These are phyloP conservation scores for Lathyrus oleraceus DNA, from an alignment of 306 rosid genomes.

Conservation along the genomic window DNA sequence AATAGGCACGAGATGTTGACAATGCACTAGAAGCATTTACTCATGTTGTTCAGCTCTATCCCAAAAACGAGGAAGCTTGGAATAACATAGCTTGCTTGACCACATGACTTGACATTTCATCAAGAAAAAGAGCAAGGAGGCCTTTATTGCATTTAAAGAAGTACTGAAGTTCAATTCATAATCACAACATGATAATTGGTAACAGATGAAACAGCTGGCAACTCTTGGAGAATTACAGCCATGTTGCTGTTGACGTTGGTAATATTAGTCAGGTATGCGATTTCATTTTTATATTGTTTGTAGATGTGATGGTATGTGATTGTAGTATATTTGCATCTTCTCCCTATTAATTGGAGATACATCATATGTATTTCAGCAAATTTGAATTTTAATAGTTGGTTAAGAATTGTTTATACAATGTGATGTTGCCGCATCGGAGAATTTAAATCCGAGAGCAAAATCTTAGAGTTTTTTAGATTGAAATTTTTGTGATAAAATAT, in stretches of 20 bases:
- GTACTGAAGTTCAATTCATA: constrained; percentile 72
- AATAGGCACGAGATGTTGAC: constrained; percentile 83
- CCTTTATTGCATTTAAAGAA: constrained; percentile 89
- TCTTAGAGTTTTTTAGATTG: no score
- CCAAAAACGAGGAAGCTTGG: constrained; percentile 99
- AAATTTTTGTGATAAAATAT: no score
- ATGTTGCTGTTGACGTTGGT: constrained; percentile 83
- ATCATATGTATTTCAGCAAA: no score
- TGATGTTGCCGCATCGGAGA: no score
- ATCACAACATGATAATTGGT: constrained; percentile 41
- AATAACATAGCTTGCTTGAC: constrained; percentile 94
- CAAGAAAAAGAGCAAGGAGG: constrained; percentile 83
- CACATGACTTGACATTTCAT: constrained; percentile 96
- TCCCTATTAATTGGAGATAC: no score
- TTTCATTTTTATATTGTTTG: constrained; percentile 21
- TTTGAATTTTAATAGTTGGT: no score
- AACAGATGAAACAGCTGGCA: constrained; percentile 93
- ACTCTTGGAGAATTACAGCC: constrained; percentile 86
- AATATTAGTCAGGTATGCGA: constrained; percentile 71
- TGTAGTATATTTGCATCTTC: no score
- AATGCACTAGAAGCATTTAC: constrained; percentile 96
- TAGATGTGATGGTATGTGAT: not conserved
- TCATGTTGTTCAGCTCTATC: constrained; percentile 94
- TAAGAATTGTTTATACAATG: no score
- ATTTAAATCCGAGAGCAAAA: no score